Base-by-base conservation (phyloP, 1,284 basidiomycete species). In the Malassezia equina region DNA sequence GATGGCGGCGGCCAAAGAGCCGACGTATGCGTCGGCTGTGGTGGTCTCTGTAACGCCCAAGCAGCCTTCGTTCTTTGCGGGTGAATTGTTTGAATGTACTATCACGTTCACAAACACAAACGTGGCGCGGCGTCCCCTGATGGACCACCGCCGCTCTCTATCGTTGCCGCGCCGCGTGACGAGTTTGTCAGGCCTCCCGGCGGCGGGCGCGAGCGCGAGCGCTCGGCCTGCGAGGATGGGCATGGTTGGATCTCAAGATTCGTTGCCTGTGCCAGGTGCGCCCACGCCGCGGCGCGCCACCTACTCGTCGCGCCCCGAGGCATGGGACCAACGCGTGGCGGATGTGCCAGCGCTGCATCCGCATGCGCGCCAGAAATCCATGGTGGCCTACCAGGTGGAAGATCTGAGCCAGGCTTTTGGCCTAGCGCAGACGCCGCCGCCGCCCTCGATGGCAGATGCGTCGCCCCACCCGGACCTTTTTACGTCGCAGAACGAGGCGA, bases 1-100 rank as follows among this genome's bases (percentile, higher is more conserved):
- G 31, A 49, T 41, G 34, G 29, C 47, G 36, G 36, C 19, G 36
- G 36, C 36, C 17, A 39, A 15, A 8, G 34, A 49, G 33, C 21
- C 34, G 25, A 39, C 13, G 41, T 31, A 46, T 19, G 34, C 27
- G 28, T 65, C 63, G 19, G 49, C 62, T 19, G 52, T 80, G 43
- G 72, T 75, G 53, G 76, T 81, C 27, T 75, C 75, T 0, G 77
- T 81, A 46, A 83, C 75, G 0, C 90, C 90, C 3, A 80, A 84
- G 0, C 85, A 90, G 61, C 86, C 88, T 0, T 87, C 88, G 0
- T 94, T 86, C 77, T 95, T 91, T 75, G 89, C 90, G 1, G 90
- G 90, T 58, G 90, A 95, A 75, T 78, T 81, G 0, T 88, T 93
- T 75, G 79, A 83, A 6, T 87, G 88, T 15, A 84, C 82, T 4